Evolutionary conservation across 345 rosid species (phyloP).

Genomic region (Dipteronia sinensis): DNA sequence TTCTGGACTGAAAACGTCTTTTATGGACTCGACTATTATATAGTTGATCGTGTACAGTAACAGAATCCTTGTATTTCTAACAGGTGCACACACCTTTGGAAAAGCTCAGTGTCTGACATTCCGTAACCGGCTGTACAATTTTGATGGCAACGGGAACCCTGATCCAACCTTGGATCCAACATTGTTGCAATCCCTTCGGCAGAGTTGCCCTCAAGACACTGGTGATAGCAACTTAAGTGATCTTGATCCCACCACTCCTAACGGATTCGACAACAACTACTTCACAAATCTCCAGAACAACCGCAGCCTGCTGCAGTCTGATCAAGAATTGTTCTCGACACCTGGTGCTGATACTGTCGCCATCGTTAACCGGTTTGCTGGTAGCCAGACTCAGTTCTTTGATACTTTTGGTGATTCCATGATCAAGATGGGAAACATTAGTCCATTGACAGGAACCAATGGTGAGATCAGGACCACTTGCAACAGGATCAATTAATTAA

Average conservation of each 20-base stretch:
- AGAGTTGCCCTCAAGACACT: constrained; percentile 1
- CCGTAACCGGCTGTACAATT: constrained; percentile 6
- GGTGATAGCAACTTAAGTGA: background rate
- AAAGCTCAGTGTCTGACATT: constrained; percentile 8
- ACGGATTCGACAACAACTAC: constrained; percentile 35
- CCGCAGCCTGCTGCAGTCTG: constrained; percentile 37
- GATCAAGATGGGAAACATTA: constrained; percentile 48
- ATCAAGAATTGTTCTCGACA: constrained; percentile 45
- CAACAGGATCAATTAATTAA: constrained; percentile 29
- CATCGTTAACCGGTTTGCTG: constrained; percentile 36
- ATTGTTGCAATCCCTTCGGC: constrained; percentile 8
- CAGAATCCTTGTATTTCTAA: background rate
- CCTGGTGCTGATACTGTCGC: constrained; percentile 22
- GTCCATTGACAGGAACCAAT: constrained; percentile 34
- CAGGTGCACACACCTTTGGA: constrained; percentile 9
- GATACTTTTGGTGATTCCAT: constrained; percentile 37
- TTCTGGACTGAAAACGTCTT: too few species aligned
- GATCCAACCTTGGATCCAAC: constrained; percentile 9
- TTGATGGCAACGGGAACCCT: background rate
- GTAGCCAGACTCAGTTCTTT: constrained; percentile 40
- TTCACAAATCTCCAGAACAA: constrained; percentile 31
- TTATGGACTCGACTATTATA: too few species aligned
- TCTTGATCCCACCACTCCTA: constrained; percentile 12
- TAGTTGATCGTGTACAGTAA: background rate
- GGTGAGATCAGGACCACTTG: constrained; percentile 46